A percentile compares a stretch with the other conserved stretches of the same genome.
phyloP scores from a whole-genome alignment of 106 monocot genomes.

The Chionographis japonica region DNA sequence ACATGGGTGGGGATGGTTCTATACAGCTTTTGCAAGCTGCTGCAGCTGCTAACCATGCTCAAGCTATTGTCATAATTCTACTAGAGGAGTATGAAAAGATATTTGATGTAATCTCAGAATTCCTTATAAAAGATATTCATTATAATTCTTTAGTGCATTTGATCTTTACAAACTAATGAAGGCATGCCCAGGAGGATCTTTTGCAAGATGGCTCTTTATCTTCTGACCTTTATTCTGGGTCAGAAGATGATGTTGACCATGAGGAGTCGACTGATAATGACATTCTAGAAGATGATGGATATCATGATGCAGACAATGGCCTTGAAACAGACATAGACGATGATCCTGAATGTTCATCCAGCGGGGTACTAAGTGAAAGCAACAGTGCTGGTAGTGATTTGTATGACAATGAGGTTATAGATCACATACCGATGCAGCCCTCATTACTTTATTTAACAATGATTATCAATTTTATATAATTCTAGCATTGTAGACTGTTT shows the following conservation, averaged over 20 bases:
- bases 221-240: slow-evolving; percentile 59
- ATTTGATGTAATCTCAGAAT: slow-evolving; percentile 64
- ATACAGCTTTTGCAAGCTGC: slow-evolving; percentile 93
- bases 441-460: not conserved
- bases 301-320: slow-evolving; percentile 31
- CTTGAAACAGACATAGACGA: slow-evolving; percentile 35
- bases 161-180: slow-evolving; percentile 3
- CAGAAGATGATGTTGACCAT: slow-evolving; percentile 56
- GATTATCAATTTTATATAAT: too few species aligned
- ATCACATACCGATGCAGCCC: not conserved
- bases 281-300: slow-evolving; percentile 32
- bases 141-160: not conserved
- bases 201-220: slow-evolving; percentile 39
- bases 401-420: slow-evolving; percentile 16
- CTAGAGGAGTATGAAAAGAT: slow-evolving; percentile 79
- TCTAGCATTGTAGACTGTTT: too few species aligned
- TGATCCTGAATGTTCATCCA: slow-evolving; percentile 27
- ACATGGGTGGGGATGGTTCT: slow-evolving; percentile 80
- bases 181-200: slow-evolving; percentile 27
- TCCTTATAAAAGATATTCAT: not conserved
- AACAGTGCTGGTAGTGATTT: slow-evolving; percentile 16
- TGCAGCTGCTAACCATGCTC: slow-evolving; percentile 98
- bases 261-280: slow-evolving; percentile 49
- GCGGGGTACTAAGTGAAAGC: slow-evolving; percentile 23
- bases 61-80: slow-evolving; percentile 83